Evolutionary conservation across 169 alveolate genomes (phyloP).

Genomic region (Fabrea salina): DNA sequence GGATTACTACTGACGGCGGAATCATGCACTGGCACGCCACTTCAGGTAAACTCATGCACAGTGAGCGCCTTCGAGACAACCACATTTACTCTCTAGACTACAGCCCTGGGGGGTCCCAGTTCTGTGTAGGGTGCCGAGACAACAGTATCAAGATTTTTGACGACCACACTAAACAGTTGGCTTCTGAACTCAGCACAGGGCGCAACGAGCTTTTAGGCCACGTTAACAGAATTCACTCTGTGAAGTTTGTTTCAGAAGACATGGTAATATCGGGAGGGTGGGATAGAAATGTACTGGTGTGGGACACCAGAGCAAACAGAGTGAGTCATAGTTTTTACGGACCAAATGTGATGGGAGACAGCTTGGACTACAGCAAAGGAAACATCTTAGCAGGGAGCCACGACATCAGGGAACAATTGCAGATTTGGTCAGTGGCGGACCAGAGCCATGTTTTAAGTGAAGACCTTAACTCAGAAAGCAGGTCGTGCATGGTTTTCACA

Average conservation of each 20-base stretch:
- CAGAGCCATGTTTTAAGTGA: slow-evolving; percentile 2
- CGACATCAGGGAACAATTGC: slow-evolving; percentile 74
- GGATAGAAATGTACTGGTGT: slow-evolving; percentile 79
- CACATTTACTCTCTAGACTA: slow-evolving; percentile 72
- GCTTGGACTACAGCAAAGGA: slow-evolving; percentile 65
- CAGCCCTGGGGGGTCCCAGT: slow-evolving; percentile 64
- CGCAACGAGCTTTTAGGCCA: slow-evolving; percentile 63
- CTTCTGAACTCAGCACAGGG: slow-evolving; percentile 48
- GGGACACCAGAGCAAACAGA: slow-evolving; percentile 76
- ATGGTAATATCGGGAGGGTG: slow-evolving; percentile 84
- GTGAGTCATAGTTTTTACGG: slow-evolving; percentile 72
- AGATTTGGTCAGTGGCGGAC: slow-evolving; percentile 69
- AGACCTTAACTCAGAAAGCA: neutral
- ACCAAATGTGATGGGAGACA: slow-evolving; percentile 84
- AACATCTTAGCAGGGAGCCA: slow-evolving; percentile 79
- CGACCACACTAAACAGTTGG: slow-evolving; percentile 72
- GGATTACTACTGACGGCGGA: slow-evolving; percentile 73
- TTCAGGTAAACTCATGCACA: slow-evolving; percentile 73
- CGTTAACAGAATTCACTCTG: slow-evolving; percentile 76
- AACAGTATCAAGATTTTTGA: slow-evolving; percentile 72
- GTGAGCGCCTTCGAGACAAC: slow-evolving; percentile 53
- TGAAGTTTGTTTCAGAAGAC: slow-evolving; percentile 66
- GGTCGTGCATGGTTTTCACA: slow-evolving; percentile 38
- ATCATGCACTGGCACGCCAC: slow-evolving; percentile 82
- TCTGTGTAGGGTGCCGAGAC: slow-evolving; percentile 83